phyloP scores from a whole-genome alignment of 78 protist genomes.

The Cavenderia fasciculata region DNA sequence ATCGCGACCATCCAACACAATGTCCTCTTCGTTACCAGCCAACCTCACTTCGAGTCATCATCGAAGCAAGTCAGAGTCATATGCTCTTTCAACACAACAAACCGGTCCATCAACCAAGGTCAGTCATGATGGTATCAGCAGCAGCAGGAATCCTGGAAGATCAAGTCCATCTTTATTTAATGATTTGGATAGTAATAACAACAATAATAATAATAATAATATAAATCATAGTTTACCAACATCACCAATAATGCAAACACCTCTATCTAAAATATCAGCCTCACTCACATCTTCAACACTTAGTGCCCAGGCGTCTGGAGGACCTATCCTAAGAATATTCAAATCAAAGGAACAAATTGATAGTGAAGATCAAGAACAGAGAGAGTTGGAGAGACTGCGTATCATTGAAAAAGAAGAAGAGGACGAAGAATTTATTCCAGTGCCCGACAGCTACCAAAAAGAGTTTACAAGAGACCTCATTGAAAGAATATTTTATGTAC shows the following conservation, averaged over 20 bases:
- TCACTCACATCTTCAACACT: too few species aligned
- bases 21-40: slow-evolving; percentile 56
- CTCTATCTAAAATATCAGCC: too few species aligned
- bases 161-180: background rate
- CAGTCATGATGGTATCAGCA: background rate
- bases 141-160: too few species aligned
- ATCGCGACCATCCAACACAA: background rate
- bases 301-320: too few species aligned
- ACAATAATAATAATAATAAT: background rate
- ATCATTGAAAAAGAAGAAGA: slow-evolving; percentile 35
- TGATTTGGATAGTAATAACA: background rate
- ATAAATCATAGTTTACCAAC: background rate
- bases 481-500: slow-evolving; percentile 31
- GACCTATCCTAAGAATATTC: too few species aligned
- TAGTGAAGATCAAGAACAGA: too few species aligned
- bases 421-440: slow-evolving; percentile 56
- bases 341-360: too few species aligned
- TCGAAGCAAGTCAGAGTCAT: slow-evolving; percentile 69
- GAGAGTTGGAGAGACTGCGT: too few species aligned
- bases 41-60: background rate
- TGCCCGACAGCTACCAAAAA: slow-evolving; percentile 55
- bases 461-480: slow-evolving; percentile 47
- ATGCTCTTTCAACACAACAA: slow-evolving; percentile 10
- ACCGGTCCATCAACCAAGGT: too few species aligned
- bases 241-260: background rate